These are phyloP conservation scores for Taphrina populina DNA, from an alignment of 1,139 yeast genomes.

Conservation along the genomic window DNA sequence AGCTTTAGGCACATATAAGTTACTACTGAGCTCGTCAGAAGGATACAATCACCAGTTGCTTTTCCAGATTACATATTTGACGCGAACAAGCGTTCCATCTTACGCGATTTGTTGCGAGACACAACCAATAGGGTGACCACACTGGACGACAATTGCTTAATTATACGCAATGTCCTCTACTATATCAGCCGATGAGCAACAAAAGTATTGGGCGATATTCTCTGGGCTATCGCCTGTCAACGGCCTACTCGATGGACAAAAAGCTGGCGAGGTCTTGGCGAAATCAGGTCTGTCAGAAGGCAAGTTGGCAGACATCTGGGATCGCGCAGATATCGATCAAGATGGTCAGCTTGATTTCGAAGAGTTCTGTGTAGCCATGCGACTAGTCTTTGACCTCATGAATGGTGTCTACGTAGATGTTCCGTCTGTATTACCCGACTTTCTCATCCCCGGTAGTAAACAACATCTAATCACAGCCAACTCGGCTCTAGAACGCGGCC, in stretches of 20 bases:
- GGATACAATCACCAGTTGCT: too few species aligned
- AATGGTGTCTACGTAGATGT: constrained; percentile 64
- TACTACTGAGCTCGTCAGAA: too few species aligned
- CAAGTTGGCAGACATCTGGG: constrained; percentile 82
- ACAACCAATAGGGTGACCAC: too few species aligned
- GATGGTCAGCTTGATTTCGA: constrained; percentile 93
- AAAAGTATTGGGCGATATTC: constrained; percentile 53
- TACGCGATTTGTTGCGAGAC: too few species aligned
- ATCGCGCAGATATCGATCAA: constrained; percentile 83
- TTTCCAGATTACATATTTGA: too few species aligned
- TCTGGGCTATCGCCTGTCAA: constrained; percentile 78
- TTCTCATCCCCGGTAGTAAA: constrained; percentile 90
- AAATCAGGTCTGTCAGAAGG: constrained; percentile 79
- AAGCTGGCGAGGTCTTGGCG: constrained; percentile 80
- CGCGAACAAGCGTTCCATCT: too few species aligned
- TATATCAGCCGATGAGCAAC: constrained; percentile 24
- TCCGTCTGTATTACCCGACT: constrained; percentile 74
- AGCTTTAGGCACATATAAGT: too few species aligned
- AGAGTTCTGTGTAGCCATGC: constrained; percentile 96
- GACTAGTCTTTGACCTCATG: constrained; percentile 84
- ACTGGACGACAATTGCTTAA: too few species aligned
- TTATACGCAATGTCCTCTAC: constrained; percentile 3
- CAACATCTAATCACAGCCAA: constrained; percentile 80
- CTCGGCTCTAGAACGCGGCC: constrained; percentile 52
- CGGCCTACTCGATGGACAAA: constrained; percentile 78